These are phyloP conservation scores for Teratosphaeria pseudoeucalypti DNA, from an alignment of 2,329 filamentous ascomycete species.

Conservation along the genomic window DNA sequence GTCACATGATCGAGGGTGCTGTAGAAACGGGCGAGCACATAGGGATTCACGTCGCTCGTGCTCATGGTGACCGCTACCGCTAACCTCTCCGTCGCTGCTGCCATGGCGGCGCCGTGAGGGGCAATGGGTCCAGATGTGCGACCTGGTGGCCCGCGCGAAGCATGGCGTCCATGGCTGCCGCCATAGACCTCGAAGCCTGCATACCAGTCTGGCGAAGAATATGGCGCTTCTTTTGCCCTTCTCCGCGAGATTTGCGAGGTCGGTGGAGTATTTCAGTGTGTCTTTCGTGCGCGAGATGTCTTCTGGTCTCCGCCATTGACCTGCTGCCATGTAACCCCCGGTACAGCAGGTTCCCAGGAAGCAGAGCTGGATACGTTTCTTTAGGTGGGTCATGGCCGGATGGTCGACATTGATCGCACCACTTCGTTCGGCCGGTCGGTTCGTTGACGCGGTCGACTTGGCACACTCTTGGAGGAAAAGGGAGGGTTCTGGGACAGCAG, in stretches of 20 bases:
- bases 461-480: neutral
- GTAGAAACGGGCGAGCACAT: constrained; percentile 55
- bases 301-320: neutral
- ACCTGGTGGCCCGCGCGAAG: constrained; percentile 55
- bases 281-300: constrained; percentile 14
- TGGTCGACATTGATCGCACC: neutral
- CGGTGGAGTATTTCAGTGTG: constrained; percentile 49
- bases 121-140: neutral
- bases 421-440: neutral
- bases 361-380: neutral
- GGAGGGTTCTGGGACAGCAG: neutral
- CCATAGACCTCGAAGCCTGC: constrained; percentile 59
- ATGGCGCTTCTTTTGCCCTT: constrained; percentile 55
- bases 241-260: constrained; percentile 50
- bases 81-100: constrained; percentile 21
- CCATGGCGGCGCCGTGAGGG: neutral
- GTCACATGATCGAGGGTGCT: constrained; percentile 59
- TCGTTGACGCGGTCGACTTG: neutral
- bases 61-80: constrained; percentile 58
- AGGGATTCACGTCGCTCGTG: constrained; percentile 60
- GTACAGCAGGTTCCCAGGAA: neutral
- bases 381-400: neutral
- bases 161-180: constrained; percentile 49
- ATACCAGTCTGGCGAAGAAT: constrained; percentile 51
- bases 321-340: neutral